phyloP scores from a whole-genome alignment of 352 stramenopile species.

The Pseudoperonospora humuli region DNA sequence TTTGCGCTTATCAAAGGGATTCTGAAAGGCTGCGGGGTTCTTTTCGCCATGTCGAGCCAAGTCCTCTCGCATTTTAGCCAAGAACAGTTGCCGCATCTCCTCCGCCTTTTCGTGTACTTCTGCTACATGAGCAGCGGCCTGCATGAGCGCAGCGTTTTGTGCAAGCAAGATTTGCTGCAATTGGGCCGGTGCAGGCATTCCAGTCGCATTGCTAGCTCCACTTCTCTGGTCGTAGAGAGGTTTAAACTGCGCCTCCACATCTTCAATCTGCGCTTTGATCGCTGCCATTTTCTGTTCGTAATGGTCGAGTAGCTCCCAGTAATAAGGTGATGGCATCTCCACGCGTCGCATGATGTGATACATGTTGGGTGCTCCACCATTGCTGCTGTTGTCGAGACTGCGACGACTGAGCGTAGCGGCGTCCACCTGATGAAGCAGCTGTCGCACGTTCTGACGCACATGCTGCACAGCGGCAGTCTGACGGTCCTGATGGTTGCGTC shows the following conservation, averaged over 20 bases:
- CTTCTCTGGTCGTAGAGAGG: constrained; percentile 33
- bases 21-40: constrained; percentile 54
- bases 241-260: constrained; percentile 58
- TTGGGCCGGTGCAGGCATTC: constrained; percentile 23
- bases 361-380: constrained; percentile 27
- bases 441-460: constrained; percentile 62
- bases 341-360: constrained; percentile 65
- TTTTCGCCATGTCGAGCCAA: constrained; percentile 48
- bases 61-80: constrained; percentile 59
- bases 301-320: constrained; percentile 65
- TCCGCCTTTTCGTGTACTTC: constrained; percentile 73
- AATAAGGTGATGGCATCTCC: constrained; percentile 75
- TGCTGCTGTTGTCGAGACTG: constrained; percentile 44
- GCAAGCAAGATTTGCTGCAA: constrained; percentile 67
- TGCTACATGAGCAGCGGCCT: constrained; percentile 62
- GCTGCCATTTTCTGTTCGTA: constrained; percentile 66
- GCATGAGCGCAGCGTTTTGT: constrained; percentile 75
- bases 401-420: constrained; percentile 53
- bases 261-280: constrained; percentile 71
- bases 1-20: constrained; percentile 73
- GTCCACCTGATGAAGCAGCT: constrained; percentile 70
- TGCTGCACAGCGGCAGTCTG: constrained; percentile 56
- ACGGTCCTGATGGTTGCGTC: constrained; percentile 49
- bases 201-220: constrained; percentile 1
- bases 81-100: constrained; percentile 58